Base-by-base conservation (phyloP, 2,329 filamentous ascomycete species). In the Aspergillus niger region DNA sequence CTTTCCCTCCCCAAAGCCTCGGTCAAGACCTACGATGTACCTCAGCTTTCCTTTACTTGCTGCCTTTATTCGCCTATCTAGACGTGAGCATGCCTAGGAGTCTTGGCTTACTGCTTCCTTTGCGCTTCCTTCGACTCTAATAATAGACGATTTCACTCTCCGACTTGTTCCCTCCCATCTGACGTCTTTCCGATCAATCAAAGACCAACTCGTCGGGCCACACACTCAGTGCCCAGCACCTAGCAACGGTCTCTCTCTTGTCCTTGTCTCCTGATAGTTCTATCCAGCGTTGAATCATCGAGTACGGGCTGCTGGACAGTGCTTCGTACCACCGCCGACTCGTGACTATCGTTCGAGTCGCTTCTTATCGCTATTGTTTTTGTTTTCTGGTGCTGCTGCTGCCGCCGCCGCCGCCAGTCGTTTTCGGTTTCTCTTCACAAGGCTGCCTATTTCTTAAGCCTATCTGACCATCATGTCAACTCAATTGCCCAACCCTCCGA, bases 361-460 rank as follows among this genome's bases (percentile, higher is more conserved):
- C 60, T 36, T 54, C 57, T 60, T 66, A 61, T 69, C 59, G 55
- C 65, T 68, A 65, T 65, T 64, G 49, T 55, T 64, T 36, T 60
- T 55, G 62, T 61, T 67, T 65, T 58, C 43, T 66, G 58, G 66
- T 65, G 62, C 20, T 20, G 20, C 20, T 20, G 20, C 20, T 20
- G 20, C 63, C 62, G 57, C 68, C 70, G 62, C 63, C 62, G 57
- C 68, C 70, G 64, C 66, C 71, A 59, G 60, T 58, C 67, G 68
- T 62, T 66, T 67, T 63, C 69, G 65, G 69, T 65, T 68, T 64
- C 70, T 68, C 70, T 63, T 67, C 65, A 65, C 11, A 70, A 73
- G 79, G 78, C 78, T 80, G 78, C 74, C 72, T 81, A 82, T 82
- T 81, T 81, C 77, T 80, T 77, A 80, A 81, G 77, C 77, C 76